A percentile compares a stretch with the other conserved stretches of the same genome.
phyloP scores from a whole-genome alignment of 148 eudicot genomes.

The Camellia granthamiana region DNA sequence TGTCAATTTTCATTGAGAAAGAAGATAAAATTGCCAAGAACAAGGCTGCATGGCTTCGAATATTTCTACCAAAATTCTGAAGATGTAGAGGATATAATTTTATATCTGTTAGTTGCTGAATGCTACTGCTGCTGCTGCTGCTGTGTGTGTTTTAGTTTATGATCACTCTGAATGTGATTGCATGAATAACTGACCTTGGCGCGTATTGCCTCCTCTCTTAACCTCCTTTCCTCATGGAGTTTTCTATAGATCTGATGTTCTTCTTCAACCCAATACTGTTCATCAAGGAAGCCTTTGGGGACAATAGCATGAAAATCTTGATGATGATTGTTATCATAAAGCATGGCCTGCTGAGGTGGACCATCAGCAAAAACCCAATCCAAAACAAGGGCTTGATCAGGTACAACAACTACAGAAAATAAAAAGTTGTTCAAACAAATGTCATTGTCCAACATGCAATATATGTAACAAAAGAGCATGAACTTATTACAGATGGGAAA shows the following conservation, averaged over 20 bases:
- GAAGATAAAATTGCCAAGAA: neutral
- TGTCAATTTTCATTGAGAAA: neutral
- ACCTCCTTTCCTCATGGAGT: conserved; percentile 76
- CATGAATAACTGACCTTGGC: conserved; percentile 59
- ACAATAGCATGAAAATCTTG: conserved; percentile 88
- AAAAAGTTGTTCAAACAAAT: conserved; percentile 12
- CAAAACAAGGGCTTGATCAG: conserved; percentile 72
- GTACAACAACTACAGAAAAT: conserved; percentile 66
- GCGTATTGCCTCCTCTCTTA: conserved; percentile 60
- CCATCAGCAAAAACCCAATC: conserved; percentile 99
- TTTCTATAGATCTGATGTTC: conserved; percentile 60
- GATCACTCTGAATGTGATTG: neutral
- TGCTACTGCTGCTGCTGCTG: too few relatives aligned
- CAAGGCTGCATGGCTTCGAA: too few relatives aligned
- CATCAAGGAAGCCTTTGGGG: conserved; percentile 53
- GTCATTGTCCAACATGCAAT: neutral
- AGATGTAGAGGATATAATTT: too few relatives aligned
- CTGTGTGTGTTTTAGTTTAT: too few relatives aligned
- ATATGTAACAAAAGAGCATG: neutral
- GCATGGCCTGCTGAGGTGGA: conserved; percentile 72
- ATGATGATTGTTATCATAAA: conserved; percentile 75
- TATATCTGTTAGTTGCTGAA: too few relatives aligned
- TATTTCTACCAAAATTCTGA: too few relatives aligned
- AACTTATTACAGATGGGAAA: neutral
- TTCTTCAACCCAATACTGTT: conserved; percentile 81